Evolutionary conservation across 352 stramenopile genomes (phyloP).

Genomic region (Phytophthora pisi): DNA sequence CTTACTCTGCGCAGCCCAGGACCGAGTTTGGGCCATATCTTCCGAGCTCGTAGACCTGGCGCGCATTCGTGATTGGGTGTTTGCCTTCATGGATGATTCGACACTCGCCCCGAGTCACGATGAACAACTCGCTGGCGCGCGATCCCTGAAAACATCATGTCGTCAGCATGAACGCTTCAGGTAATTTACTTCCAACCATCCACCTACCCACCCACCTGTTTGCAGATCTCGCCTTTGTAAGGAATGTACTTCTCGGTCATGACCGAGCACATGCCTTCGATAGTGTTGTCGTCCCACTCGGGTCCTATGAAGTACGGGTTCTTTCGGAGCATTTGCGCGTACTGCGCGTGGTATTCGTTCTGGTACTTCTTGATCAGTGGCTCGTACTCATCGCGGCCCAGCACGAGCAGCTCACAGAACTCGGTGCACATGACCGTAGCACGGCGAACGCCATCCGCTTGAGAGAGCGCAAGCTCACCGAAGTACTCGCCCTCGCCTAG

Average conservation of each 20-base stretch:
- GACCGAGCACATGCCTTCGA: slow-evolving; percentile 85
- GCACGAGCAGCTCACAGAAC: slow-evolving; percentile 78
- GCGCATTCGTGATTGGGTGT: slow-evolving; percentile 66
- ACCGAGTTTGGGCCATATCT: slow-evolving; percentile 79
- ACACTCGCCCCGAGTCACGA: slow-evolving; percentile 79
- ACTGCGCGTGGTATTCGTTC: slow-evolving; percentile 83
- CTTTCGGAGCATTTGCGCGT: slow-evolving; percentile 76
- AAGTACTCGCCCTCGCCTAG: slow-evolving; percentile 81
- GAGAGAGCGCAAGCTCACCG: slow-evolving; percentile 75
- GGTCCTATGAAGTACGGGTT: slow-evolving; percentile 80
- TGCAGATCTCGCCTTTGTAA: slow-evolving; percentile 75
- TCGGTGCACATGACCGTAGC: slow-evolving; percentile 73
- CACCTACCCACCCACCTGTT: slow-evolving; percentile 56
- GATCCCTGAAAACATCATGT: slow-evolving; percentile 48
- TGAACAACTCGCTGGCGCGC: slow-evolving; percentile 70
- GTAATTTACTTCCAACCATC: not conserved
- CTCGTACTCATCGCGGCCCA: slow-evolving; percentile 83
- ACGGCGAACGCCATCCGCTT: slow-evolving; percentile 65
- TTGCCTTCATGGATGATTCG: slow-evolving; percentile 79
- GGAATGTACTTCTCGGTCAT: slow-evolving; percentile 87
- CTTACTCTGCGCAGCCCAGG: slow-evolving; percentile 83
- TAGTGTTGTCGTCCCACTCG: slow-evolving; percentile 84
- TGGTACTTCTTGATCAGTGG: slow-evolving; percentile 85
- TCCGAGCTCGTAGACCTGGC: slow-evolving; percentile 69
- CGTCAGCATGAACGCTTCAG: not conserved